Percentiles rank a stretch among this genome's conserved stretches.
Evolutionary conservation across 352 stramenopile genomes (phyloP).

Genomic region (Pythium graminicola): DNA sequence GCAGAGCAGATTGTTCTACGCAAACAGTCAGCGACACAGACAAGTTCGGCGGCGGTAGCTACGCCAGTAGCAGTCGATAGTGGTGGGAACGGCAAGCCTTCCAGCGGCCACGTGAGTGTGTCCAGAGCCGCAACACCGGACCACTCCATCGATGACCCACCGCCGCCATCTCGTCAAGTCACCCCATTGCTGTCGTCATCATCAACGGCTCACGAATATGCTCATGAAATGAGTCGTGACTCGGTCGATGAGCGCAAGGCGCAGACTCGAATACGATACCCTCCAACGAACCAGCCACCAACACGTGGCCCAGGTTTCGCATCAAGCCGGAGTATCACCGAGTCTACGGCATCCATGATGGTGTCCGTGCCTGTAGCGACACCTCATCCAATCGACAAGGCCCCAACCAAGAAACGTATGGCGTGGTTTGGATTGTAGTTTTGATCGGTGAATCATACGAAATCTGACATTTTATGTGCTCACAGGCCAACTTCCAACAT

Average conservation of each 20-base stretch:
- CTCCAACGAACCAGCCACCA: constrained; percentile 19
- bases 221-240: constrained; percentile 8
- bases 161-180: constrained; percentile 6
- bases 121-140: constrained; percentile 18
- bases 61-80: constrained; percentile 23
- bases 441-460: too few relatives aligned
- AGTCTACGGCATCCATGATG: constrained; percentile 8
- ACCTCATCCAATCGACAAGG: not conserved
- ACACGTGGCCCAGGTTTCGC: constrained; percentile 21
- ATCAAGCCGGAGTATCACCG: constrained; percentile 22
- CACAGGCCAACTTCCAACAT: constrained; percentile 12
- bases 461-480: not conserved
- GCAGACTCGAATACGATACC: constrained; percentile 36
- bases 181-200: not conserved
- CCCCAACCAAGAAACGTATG: constrained; percentile 18
- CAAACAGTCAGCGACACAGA: not conserved
- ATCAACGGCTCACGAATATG: not conserved
- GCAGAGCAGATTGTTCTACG: constrained; percentile 16
- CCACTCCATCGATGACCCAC: constrained; percentile 22
- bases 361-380: not conserved
- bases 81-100: constrained; percentile 27
- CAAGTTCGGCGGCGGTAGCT: constrained; percentile 6
- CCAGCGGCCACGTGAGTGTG: constrained; percentile 26
- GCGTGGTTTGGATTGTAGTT: not conserved
- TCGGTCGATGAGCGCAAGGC: constrained; percentile 29